phyloP scores from a whole-genome alignment of 2,329 filamentous ascomycete genomes.

The Microdochium paspali region DNA sequence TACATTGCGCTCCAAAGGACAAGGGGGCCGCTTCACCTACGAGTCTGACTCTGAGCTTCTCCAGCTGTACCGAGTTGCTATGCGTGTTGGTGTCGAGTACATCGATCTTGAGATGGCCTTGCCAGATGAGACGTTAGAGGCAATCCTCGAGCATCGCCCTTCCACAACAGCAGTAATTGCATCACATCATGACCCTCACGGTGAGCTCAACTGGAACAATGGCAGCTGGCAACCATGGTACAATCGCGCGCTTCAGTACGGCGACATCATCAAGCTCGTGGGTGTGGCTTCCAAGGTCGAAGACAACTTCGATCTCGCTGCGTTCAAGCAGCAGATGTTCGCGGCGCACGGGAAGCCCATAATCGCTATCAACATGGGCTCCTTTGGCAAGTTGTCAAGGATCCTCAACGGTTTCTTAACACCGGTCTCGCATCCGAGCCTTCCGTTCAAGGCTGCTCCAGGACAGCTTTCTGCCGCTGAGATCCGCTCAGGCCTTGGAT shows the following conservation, averaged over 20 bases:
- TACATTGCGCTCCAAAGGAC: conserved; percentile 75
- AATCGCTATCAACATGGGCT: conserved; percentile 94
- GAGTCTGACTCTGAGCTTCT: conserved; percentile 60
- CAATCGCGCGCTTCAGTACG: conserved; percentile 81
- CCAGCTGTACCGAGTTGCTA: conserved; percentile 65
- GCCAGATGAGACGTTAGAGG: conserved; percentile 63
- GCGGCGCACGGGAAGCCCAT: conserved; percentile 69
- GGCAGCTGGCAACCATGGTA: conserved; percentile 89
- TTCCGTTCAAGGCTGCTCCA: conserved; percentile 91
- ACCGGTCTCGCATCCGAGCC: conserved; percentile 77
- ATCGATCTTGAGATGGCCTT: conserved; percentile 88
- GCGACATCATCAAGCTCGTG: conserved; percentile 90
- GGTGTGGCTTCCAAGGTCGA: conserved; percentile 67
- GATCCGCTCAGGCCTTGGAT: conserved; percentile 67
- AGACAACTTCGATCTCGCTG: conserved; percentile 78
- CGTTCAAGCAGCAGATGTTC: conserved; percentile 71
- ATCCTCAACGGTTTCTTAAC: conserved; percentile 91
- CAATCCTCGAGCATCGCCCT: conserved; percentile 55
- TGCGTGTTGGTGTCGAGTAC: conserved; percentile 83
- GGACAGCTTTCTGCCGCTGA: conserved; percentile 87
- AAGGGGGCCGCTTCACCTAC: conserved; percentile 85
- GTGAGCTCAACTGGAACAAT: conserved; percentile 76
- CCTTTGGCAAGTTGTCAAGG: conserved; percentile 76
- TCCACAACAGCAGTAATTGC: conserved; percentile 78
- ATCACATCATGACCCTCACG: conserved; percentile 84